Conservation (phyloP, 495 filamentous ascomycete species). For the Hypoxylon lienhwacheense region DNA sequence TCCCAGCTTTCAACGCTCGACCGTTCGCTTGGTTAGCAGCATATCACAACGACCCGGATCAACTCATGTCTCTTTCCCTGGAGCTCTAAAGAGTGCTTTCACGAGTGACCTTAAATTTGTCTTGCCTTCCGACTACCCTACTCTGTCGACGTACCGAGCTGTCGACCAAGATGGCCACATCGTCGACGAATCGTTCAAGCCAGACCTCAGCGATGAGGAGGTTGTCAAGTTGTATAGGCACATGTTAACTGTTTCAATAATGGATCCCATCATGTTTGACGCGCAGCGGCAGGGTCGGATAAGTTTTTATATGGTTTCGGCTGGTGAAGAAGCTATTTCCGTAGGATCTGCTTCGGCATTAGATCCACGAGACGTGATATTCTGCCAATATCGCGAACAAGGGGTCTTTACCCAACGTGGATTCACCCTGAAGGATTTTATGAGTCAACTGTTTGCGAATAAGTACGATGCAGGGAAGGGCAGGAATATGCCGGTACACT, state of each 20-base stretch:
- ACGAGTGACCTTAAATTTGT: conserved; percentile 76
- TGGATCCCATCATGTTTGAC: conserved; percentile 95
- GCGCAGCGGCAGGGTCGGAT: conserved; percentile 77
- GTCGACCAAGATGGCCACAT: conserved; percentile 81
- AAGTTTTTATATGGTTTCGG: conserved; percentile 97
- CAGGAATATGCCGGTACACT: conserved; percentile 98
- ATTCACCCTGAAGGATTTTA: conserved; percentile 83
- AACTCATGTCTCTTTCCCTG: conserved; percentile 81
- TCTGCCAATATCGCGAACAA: conserved; percentile 92
- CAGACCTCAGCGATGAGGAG: conserved; percentile 69
- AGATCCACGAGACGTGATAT: conserved; percentile 81
- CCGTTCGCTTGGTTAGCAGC: conserved; percentile 39
- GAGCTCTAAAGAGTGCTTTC: conserved; percentile 93
- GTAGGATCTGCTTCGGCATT: conserved; percentile 85
- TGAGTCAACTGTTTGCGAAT: conserved; percentile 95
- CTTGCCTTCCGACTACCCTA: conserved; percentile 63
- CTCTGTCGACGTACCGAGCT: conserved; percentile 84
- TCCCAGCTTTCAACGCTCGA: conserved; percentile 6
- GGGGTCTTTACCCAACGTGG: conserved; percentile 89
- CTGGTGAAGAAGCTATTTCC: conserved; percentile 92
- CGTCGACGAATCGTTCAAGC: conserved; percentile 66
- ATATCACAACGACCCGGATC: conserved; percentile 69
- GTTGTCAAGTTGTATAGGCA: conserved; percentile 64
- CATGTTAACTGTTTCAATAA: conserved; percentile 77
- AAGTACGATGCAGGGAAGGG: conserved; percentile 76